phyloP scores from a whole-genome alignment of 495 filamentous ascomycete species.

The Hyaloscypha variabilis region DNA sequence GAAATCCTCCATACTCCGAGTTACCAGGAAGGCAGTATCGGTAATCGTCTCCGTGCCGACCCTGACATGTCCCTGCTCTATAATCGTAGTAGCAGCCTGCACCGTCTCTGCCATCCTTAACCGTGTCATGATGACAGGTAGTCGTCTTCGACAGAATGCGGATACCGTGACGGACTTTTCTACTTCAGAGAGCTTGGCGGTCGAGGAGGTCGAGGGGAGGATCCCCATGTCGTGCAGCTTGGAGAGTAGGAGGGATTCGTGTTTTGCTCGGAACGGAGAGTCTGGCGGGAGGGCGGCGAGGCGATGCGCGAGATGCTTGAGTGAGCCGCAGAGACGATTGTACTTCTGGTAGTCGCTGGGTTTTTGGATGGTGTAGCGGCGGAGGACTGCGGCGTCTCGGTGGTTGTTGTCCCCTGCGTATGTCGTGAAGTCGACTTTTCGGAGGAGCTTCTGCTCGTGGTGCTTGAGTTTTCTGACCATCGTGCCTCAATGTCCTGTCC shows the following conservation, averaged over 20 bases:
- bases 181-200: conserved; percentile 74
- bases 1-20: conserved; percentile 90
- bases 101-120: conserved; percentile 89
- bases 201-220: conserved; percentile 63
- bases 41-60: conserved; percentile 91
- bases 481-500: conserved; percentile 3
- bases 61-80: conserved; percentile 94
- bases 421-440: conserved; percentile 93
- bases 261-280: conserved; percentile 74
- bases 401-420: conserved; percentile 89
- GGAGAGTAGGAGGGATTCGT: conserved; percentile 80
- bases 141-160: conserved; percentile 75
- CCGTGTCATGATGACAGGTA: conserved; percentile 86
- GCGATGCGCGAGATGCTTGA: conserved; percentile 86
- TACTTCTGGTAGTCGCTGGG: conserved; percentile 87
- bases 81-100: conserved; percentile 77
- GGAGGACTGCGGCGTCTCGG: conserved; percentile 74
- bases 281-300: conserved; percentile 77
- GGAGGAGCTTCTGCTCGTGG: conserved; percentile 78
- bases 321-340: conserved; percentile 81
- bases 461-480: conserved; percentile 94
- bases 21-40: conserved; percentile 79
- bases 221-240: conserved; percentile 93
- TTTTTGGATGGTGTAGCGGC: conserved; percentile 87
- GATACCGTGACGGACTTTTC: conserved; percentile 86